A percentile compares a stretch with the other conserved stretches of the same genome.
These are phyloP conservation scores for Penicillium arizonense DNA, from an alignment of 495 filamentous ascomycete genomes.

Conservation along the genomic window DNA sequence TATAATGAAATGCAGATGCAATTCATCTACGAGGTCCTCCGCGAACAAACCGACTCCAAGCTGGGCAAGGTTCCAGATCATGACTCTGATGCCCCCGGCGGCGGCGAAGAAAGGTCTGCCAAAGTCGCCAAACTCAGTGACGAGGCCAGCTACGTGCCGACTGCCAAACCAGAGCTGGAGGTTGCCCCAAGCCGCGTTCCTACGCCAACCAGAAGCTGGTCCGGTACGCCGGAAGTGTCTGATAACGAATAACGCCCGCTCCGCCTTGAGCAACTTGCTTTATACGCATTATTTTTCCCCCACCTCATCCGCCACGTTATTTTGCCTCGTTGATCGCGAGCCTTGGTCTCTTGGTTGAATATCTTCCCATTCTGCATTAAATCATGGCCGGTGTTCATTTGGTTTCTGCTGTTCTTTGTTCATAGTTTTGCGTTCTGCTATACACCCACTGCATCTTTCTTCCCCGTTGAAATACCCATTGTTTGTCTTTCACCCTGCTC, in stretches of 20 bases:
- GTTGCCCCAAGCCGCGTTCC: conserved; percentile 22
- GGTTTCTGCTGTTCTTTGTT: conserved; percentile 6
- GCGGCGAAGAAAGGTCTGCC: conserved; percentile 34
- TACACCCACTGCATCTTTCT: background rate
- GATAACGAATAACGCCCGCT: conserved; percentile 32
- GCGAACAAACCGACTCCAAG: conserved; percentile 65
- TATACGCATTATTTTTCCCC: conserved; percentile 4
- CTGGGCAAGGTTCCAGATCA: conserved; percentile 27
- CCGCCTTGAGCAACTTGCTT: conserved; percentile 7
- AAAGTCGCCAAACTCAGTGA: conserved; percentile 42
- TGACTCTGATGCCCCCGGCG: conserved; percentile 13
- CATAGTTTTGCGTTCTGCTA: background rate
- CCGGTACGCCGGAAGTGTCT: conserved; percentile 31
- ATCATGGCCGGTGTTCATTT: conserved; percentile 30
- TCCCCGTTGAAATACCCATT: conserved; percentile 21
- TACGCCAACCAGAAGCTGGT: conserved; percentile 30
- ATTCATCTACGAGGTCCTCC: conserved; percentile 87
- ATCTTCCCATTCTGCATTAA: conserved; percentile 26
- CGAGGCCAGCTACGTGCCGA: conserved; percentile 29
- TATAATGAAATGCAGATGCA: conserved; percentile 82
- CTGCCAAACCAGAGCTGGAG: conserved; percentile 43
- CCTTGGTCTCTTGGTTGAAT: conserved; percentile 7
- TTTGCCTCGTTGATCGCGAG: conserved; percentile 10
- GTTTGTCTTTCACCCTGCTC: conserved; percentile 14
- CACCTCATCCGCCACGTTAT: conserved; percentile 11